These are phyloP conservation scores for Rhipidocladum racemiflorum DNA, from an alignment of 176 grass and related monocot species.

Conservation along the genomic window DNA sequence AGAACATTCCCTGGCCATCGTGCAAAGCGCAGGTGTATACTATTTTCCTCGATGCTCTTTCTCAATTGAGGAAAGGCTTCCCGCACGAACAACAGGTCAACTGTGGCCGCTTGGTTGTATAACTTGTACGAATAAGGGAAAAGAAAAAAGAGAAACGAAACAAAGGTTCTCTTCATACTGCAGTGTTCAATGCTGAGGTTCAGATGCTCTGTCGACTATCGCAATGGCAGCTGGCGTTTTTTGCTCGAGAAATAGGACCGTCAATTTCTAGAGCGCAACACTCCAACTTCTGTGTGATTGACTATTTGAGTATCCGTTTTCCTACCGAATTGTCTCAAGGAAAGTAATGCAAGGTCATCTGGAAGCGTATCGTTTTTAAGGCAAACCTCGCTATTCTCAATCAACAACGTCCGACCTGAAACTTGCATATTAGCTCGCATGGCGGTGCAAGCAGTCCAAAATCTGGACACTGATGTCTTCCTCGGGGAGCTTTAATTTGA, in stretches of 20 bases:
- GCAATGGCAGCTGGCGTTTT: not conserved
- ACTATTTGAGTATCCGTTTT: not conserved
- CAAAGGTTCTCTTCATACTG: not conserved
- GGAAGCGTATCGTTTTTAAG: not conserved
- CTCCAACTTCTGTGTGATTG: not conserved
- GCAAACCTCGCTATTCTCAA: not conserved
- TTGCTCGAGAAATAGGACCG: not conserved
- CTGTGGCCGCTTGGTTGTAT: constrained; percentile 21
- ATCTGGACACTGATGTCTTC: no score
- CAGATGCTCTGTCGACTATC: not conserved
- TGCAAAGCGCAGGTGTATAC: not conserved
- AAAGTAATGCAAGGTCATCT: not conserved
- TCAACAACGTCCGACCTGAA: not conserved
- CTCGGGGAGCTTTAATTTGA: no score
- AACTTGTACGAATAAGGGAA: not conserved
- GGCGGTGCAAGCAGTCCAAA: no score
- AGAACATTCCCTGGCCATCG: constrained; percentile 1
- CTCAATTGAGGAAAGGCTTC: not conserved
- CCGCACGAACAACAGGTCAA: not conserved
- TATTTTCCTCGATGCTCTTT: not conserved
- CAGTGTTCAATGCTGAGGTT: not conserved
- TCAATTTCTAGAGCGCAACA: not conserved
- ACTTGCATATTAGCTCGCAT: not conserved
- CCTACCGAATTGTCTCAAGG: not conserved
- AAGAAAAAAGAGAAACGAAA: not conserved